These are phyloP conservation scores for Casuarina glauca DNA, from an alignment of 306 rosid species.

Conservation along the genomic window DNA sequence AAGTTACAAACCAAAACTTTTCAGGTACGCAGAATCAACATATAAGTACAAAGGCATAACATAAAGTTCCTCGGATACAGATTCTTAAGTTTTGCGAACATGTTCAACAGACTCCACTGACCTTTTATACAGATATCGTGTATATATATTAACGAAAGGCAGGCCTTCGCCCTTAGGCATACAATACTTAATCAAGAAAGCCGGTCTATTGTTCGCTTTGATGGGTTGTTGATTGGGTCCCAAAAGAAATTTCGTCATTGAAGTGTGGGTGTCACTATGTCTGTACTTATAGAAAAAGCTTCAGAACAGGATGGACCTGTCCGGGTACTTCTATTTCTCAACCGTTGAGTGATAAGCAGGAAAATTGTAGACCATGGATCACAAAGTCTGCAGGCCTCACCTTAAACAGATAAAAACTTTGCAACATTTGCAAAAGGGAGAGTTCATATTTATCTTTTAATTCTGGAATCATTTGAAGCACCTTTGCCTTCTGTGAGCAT, in stretches of 20 bases:
- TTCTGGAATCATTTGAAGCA: not conserved
- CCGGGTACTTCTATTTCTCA: not conserved
- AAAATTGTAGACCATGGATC: not conserved
- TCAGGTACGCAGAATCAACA: conserved; percentile 17
- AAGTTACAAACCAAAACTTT: conserved; percentile 9
- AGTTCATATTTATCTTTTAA: not conserved
- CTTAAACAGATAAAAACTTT: not conserved
- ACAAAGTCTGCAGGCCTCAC: not conserved
- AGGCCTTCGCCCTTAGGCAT: not conserved
- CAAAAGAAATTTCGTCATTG: not conserved
- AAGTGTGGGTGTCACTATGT: not conserved
- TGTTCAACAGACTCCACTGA: not conserved
- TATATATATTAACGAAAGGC: not conserved
- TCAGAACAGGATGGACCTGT: not conserved
- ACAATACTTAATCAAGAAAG: not conserved
- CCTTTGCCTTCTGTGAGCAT: not conserved
- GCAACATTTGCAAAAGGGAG: not conserved
- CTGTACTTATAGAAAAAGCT: not conserved
- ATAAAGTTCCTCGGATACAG: not conserved
- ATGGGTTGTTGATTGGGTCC: not conserved
- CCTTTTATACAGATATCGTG: too few species aligned
- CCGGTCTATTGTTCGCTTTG: not conserved
- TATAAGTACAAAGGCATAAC: conserved; percentile 10
- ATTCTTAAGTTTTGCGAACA: not conserved
- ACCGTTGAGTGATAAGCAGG: not conserved